Base-by-base conservation (phyloP, 2,329 filamentous ascomycete species). In the Claviceps fusiformis region DNA sequence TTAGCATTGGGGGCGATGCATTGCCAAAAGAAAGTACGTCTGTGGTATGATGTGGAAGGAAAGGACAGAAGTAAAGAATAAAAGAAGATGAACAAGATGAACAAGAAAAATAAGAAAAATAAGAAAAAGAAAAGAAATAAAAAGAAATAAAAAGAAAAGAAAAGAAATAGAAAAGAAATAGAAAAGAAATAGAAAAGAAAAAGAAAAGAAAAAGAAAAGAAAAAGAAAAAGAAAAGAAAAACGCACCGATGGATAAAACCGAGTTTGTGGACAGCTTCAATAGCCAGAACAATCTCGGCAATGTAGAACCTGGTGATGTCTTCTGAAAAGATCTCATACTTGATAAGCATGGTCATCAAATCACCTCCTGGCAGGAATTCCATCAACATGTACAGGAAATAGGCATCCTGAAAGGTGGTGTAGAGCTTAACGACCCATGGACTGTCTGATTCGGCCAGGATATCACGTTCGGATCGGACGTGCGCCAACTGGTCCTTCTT, bases 321-420 rank as follows among this genome's bases (percentile, higher is more conserved):
- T 70, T 97, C 92, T 0, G 90, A 95, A 71, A 98, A 98, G 69
- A 98, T 96, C 70, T 98, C 93, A 67, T 98, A 98, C 78, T 97
- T 98, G 76, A 98, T 98, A 62, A 98, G 78, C 93, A 98, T 98
- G 3, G 93, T 98, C 93, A 98, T 98, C 69, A 98, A 72, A 74
- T 98, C 93, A 70, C 93, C 93, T 70, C 93, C 93, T 8, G 93
- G 93, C 70, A 98, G 80, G 73, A 97, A 98, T 73, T 98, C 93
- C 93, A 98, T 98, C 58, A 98, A 78, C 85, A 98, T 93, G 76
- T 98, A 98, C 41, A 98, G 77, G 74, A 96, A 98, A 61, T 93
- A 92, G 49, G 81, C 80, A 68, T 98, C 93, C 72, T 98, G 93
- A 77, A 98, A 98, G 0, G 93, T 97, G 13, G 93, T 96, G 75